These are phyloP conservation scores for Peronosclerospora sorghi DNA, from an alignment of 352 stramenopile species.

Conservation along the genomic window DNA sequence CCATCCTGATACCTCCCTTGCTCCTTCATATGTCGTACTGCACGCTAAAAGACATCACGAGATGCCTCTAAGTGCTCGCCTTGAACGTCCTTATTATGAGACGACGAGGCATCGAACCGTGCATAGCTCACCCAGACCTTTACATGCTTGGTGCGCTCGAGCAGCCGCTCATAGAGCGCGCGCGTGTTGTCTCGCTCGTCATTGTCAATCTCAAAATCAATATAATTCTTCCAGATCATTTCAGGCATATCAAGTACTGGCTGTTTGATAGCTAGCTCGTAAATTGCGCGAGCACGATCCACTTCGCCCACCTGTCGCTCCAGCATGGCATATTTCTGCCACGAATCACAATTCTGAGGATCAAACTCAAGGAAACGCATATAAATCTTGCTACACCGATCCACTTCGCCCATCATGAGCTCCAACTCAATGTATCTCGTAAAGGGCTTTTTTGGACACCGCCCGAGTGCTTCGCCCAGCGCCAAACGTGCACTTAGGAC, in stretches of 20 bases:
- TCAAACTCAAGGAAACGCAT: slow-evolving; percentile 78
- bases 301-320: slow-evolving; percentile 93
- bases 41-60: slow-evolving; percentile 87
- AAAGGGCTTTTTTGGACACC: slow-evolving; percentile 90
- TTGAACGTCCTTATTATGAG: slow-evolving; percentile 12
- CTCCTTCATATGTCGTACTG: slow-evolving; percentile 88
- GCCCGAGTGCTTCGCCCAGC: no score
- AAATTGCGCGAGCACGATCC: slow-evolving; percentile 90
- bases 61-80: slow-evolving; percentile 48
- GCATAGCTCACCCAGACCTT: slow-evolving; percentile 93
- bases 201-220: slow-evolving; percentile 96
- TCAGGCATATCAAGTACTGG: slow-evolving; percentile 96
- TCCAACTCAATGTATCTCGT: slow-evolving; percentile 92
- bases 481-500: no score
- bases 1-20: no score
- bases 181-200: slow-evolving; percentile 79
- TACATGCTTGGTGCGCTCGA: slow-evolving; percentile 95
- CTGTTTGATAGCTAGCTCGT: slow-evolving; percentile 93
- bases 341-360: slow-evolving; percentile 87
- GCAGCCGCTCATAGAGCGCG: slow-evolving; percentile 90
- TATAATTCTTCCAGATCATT: slow-evolving; percentile 98
- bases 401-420: slow-evolving; percentile 95
- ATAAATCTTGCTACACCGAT: slow-evolving; percentile 89
- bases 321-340: slow-evolving; percentile 93
- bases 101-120: slow-evolving; percentile 64